Evolutionary conservation across 2,329 filamentous ascomycete genomes (phyloP).

Genomic region (Clarireedia paspali): DNA sequence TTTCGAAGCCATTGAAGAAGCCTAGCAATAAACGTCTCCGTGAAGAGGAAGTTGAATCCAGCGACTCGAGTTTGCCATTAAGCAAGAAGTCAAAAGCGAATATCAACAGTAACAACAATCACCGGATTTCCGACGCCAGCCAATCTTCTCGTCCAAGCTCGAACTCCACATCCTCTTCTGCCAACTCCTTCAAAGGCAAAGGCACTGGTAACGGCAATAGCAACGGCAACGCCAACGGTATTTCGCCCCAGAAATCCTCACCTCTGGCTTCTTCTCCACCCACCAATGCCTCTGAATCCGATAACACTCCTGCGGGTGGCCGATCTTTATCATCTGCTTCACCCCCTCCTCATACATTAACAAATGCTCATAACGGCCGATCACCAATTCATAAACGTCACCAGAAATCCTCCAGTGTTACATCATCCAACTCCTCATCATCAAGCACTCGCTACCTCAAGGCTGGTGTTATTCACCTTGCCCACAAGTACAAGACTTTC

Average conservation of each 20-base stretch:
- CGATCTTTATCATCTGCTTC: constrained; percentile 25
- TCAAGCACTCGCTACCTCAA: constrained; percentile 31
- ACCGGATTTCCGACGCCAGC: constrained; percentile 41
- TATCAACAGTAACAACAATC: constrained; percentile 26
- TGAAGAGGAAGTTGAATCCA: constrained; percentile 31
- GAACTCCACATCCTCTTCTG: constrained; percentile 34
- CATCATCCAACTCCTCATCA: constrained; percentile 24
- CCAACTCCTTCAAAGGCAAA: constrained; percentile 32
- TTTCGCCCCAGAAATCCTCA: constrained; percentile 53
- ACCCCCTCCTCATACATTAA: constrained; percentile 11
- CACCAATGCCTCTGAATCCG: constrained; percentile 57
- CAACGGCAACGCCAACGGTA: too few species aligned
- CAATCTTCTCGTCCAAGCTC: constrained; percentile 37
- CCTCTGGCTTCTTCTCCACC: constrained; percentile 58
- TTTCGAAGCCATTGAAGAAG: constrained; percentile 34
- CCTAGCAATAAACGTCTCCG: constrained; percentile 41
- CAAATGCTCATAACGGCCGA: constrained; percentile 16
- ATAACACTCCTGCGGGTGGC: constrained; percentile 30
- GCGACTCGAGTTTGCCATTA: constrained; percentile 24
- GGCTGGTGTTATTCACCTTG: constrained; percentile 44
- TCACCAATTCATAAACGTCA: constrained; percentile 27
- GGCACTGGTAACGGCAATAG: constrained; percentile 19
- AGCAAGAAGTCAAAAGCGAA: constrained; percentile 29
- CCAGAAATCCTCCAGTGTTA: constrained; percentile 27
- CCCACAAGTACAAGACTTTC: constrained; percentile 45